phyloP scores from a whole-genome alignment of 2,329 filamentous ascomycete species.

The Fusarium albidum region DNA sequence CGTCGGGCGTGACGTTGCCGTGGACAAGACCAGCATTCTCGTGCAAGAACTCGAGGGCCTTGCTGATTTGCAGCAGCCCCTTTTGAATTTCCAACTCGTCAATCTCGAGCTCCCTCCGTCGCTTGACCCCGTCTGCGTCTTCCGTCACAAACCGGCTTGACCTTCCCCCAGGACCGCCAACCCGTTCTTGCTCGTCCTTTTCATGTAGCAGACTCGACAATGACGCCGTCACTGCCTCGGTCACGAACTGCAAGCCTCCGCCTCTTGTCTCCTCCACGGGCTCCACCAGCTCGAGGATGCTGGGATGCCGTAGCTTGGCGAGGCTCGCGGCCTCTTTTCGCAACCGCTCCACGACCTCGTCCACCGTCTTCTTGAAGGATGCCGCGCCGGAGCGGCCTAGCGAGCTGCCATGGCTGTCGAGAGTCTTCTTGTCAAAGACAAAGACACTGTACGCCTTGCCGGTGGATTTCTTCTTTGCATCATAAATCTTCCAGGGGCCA shows the following conservation, averaged over 20 bases:
- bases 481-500: slow-evolving; percentile 97
- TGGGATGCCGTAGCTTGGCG: slow-evolving; percentile 88
- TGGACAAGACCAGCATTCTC: slow-evolving; percentile 95
- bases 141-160: slow-evolving; percentile 83
- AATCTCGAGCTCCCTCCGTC: slow-evolving; percentile 85
- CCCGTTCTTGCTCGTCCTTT: slow-evolving; percentile 85
- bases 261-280: slow-evolving; percentile 93
- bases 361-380: slow-evolving; percentile 80
- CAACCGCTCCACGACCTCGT: slow-evolving; percentile 89
- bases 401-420: slow-evolving; percentile 66
- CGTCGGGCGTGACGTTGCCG: slow-evolving; percentile 92
- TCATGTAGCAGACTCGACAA: slow-evolving; percentile 82
- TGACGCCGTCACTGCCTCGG: slow-evolving; percentile 90
- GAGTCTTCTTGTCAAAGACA: slow-evolving; percentile 87
- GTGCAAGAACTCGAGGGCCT: slow-evolving; percentile 93
- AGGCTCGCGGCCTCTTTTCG: slow-evolving; percentile 92
- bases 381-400: slow-evolving; percentile 59
- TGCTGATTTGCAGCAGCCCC: slow-evolving; percentile 89
- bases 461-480: slow-evolving; percentile 95
- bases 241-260: slow-evolving; percentile 94
- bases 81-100: slow-evolving; percentile 99
- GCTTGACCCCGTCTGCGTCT: slow-evolving; percentile 75
- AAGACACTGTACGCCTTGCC: slow-evolving; percentile 91
- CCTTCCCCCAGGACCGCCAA: slow-evolving; percentile 72
- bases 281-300: slow-evolving; percentile 89